phyloP scores from a whole-genome alignment of 352 stramenopile species.

The Pythium pyrilobum region DNA sequence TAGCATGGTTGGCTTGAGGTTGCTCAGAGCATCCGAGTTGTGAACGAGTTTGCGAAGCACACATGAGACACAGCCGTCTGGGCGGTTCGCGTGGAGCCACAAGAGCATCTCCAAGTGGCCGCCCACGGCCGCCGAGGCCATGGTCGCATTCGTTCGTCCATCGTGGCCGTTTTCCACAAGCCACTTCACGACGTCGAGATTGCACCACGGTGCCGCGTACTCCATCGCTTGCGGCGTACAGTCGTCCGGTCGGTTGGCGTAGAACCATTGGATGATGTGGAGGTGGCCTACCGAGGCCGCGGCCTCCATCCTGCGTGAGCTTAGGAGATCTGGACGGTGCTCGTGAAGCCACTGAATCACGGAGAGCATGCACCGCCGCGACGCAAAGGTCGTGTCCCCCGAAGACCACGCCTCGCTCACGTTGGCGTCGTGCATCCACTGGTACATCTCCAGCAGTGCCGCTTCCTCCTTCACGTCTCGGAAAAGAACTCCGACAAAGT shows the following conservation, averaged over 20 bases:
- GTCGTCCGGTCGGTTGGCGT: constrained; percentile 31
- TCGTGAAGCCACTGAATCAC: constrained; percentile 16
- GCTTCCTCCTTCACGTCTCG: not conserved
- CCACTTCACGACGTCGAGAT: constrained; percentile 11
- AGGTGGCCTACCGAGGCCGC: not conserved
- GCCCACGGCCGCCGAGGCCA: not conserved
- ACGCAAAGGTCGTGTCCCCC: not conserved
- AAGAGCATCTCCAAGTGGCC: constrained; percentile 3
- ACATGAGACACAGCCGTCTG: not conserved
- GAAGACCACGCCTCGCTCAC: not conserved
- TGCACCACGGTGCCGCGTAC: not conserved
- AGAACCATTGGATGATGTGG: constrained; percentile 5
- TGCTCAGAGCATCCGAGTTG: too few species aligned
- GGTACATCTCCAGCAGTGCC: not conserved
- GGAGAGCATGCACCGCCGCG: not conserved
- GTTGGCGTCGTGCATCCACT: not conserved
- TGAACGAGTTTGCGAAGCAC: too few species aligned
- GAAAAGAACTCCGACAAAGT: not conserved
- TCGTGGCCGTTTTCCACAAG: not conserved
- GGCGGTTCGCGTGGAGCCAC: not conserved
- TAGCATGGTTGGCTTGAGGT: too few species aligned
- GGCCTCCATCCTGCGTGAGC: not conserved
- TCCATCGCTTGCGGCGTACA: constrained; percentile 13
- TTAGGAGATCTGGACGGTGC: constrained; percentile 21
- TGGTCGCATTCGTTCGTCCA: not conserved